These are phyloP conservation scores for Fraxinus cuspidata DNA, from an alignment of 257 asterid genomes.

Conservation along the genomic window DNA sequence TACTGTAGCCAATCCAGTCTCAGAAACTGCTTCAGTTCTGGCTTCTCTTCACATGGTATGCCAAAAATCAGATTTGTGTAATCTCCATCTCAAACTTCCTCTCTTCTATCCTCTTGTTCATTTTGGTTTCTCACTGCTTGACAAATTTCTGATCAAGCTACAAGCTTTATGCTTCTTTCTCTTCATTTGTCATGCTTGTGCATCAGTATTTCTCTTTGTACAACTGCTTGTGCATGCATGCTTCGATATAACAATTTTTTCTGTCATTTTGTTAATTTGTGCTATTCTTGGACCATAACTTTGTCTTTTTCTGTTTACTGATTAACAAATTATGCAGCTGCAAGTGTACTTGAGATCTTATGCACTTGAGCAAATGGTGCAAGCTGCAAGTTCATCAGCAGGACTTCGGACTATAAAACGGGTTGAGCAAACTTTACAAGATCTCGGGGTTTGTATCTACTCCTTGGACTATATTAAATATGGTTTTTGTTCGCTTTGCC, in stretches of 20 bases:
- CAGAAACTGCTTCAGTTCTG: constrained; percentile 76
- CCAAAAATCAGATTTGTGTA: constrained; percentile 20
- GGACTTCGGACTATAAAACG: constrained; percentile 96
- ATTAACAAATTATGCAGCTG: constrained; percentile 58
- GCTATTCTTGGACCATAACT: constrained; percentile 4
- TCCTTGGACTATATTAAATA: constrained; percentile 9
- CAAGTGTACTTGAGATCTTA: constrained; percentile 85
- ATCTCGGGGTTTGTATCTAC: constrained; percentile 85
- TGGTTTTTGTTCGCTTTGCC: constrained; percentile 6
- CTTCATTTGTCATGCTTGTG: background rate
- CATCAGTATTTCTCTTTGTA: background rate
- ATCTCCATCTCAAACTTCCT: background rate
- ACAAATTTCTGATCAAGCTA: background rate
- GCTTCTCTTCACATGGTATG: constrained; percentile 89
- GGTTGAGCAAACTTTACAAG: constrained; percentile 96
- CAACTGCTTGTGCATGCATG: background rate
- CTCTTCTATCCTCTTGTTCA: background rate
- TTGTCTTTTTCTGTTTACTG: constrained; percentile 25
- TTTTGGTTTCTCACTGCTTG: constrained; percentile 10
- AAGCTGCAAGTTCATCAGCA: constrained; percentile 97
- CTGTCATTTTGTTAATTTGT: background rate
- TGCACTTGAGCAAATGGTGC: constrained; percentile 95
- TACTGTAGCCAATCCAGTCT: constrained; percentile 45
- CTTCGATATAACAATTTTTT: background rate
- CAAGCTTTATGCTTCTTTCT: background rate